Base-by-base conservation (phyloP, 179 eudicot genomes). In the Dionaea muscipula region DNA sequence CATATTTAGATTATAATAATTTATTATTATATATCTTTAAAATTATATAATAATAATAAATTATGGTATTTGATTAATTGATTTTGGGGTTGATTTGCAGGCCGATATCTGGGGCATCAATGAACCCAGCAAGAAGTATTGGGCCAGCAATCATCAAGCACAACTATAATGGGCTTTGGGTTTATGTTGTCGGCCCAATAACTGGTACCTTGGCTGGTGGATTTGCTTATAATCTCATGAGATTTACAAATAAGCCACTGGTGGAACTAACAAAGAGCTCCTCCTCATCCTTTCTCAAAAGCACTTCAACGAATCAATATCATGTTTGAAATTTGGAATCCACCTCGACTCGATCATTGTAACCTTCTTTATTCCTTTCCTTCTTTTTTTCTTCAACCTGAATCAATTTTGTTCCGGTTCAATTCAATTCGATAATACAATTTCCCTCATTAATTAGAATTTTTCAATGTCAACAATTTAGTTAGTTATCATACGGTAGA, bases 71-170 rank as follows among this genome's bases (percentile, higher is more conserved):
- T n/a, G n/a, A n/a, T n/a, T n/a, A n/a, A n/a, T n/a, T n/a, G n/a
- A n/a, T n/a, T n/a, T n/a, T n/a, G n/a, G n/a, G n/a, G n/a, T n/a
- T n/a, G n/a, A n/a, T 19, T 20, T 61, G 61, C 81, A 85, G 90
- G 73, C 71, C 79, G 3, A 63, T 82, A 25, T 82, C 86, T 5
- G 90, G 95, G 66, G 95, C 86, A 43, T 78, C 90, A 1, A 82
- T 85, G 95, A 85, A 85, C 62, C 90, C 95, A 13, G 90, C 90
- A 17, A 72, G 94, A 54, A 80, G 84, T 64, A 48, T 85, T 51
- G 94, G 94, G 18, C 94, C 90, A 45, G 93, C 93, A 19, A 20
- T 85, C 8, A 78, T 85, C 8, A 72, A 60, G 58, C 67, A 64
- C 21, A 67, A 50, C 3, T 82, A 71, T 17, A 64, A 75, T 47